Percentiles rank a stretch among this genome's conserved stretches.
Evolutionary conservation across 345 rosid genomes (phyloP).

Genomic region (Eucalyptus fibrosa): DNA sequence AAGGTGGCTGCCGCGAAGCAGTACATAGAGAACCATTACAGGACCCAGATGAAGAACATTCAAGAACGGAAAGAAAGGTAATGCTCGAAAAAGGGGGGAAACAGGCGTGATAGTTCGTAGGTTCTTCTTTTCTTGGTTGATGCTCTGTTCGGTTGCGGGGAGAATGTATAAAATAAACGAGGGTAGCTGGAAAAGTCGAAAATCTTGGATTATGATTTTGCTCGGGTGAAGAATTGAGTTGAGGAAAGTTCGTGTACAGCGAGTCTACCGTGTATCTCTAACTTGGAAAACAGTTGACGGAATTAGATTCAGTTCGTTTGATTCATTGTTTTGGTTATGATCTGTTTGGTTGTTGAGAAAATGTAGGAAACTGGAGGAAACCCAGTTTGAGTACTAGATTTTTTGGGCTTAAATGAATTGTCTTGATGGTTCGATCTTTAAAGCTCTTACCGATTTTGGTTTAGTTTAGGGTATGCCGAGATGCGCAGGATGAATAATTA

Average conservation of each 20-base stretch:
- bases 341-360: slow-evolving; percentile 4
- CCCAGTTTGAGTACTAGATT: too few species aligned
- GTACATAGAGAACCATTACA: slow-evolving; percentile 94
- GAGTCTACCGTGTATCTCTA: not conserved
- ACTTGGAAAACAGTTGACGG: not conserved
- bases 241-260: not conserved
- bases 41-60: slow-evolving; percentile 86
- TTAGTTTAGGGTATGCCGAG: not conserved
- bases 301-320: not conserved
- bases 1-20: slow-evolving; percentile 95
- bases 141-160: not conserved
- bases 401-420: not conserved
- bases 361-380: not conserved
- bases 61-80: slow-evolving; percentile 91
- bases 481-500: not conserved
- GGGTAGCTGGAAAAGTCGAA: not conserved
- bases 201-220: not conserved
- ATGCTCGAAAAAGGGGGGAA: not conserved
- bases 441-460: not conserved
- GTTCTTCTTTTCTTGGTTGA: not conserved
- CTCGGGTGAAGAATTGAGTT: not conserved
- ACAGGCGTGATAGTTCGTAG: not conserved
- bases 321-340: not conserved
- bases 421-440: not conserved
- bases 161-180: not conserved